phyloP scores from a whole-genome alignment of 2,329 filamentous ascomycete genomes.

The Microsporum canis region DNA sequence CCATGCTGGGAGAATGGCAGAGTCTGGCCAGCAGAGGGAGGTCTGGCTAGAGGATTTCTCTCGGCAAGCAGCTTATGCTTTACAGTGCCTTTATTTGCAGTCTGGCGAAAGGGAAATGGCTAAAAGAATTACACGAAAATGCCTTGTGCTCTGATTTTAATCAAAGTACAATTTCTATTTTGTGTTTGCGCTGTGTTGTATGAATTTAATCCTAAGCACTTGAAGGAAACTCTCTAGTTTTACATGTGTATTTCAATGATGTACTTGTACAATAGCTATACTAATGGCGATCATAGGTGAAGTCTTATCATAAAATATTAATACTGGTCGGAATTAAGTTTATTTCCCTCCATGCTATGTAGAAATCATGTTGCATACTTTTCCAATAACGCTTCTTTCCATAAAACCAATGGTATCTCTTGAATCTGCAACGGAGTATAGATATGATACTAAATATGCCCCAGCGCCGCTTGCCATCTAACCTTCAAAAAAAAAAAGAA shows the following conservation, averaged over 20 bases:
- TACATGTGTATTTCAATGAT: too few relatives aligned
- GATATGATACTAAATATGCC: neutral
- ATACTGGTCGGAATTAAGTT: neutral
- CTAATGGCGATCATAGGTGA: neutral
- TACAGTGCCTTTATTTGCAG: slow-evolving; percentile 56
- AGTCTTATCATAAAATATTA: neutral
- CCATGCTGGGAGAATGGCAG: slow-evolving; percentile 31
- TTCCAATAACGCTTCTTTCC: neutral
- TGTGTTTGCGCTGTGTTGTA: neutral
- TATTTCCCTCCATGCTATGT: neutral
- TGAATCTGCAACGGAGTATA: neutral
- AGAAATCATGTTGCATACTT: neutral
- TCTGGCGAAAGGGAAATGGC: slow-evolving; percentile 53
- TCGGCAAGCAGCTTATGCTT: slow-evolving; percentile 61
- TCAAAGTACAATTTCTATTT: neutral
- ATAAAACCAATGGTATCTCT: slow-evolving; percentile 2
- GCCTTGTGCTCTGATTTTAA: slow-evolving; percentile 39
- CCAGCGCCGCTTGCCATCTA: neutral
- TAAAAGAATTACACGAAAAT: slow-evolving; percentile 49
- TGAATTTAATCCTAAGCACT: too few relatives aligned
- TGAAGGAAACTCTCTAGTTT: too few relatives aligned
- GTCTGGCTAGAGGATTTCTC: slow-evolving; percentile 43
- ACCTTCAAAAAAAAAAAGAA: neutral
- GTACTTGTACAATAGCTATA: neutral
- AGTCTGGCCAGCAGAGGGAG: slow-evolving; percentile 10